Conservation (phyloP, 192 early-diverging fungal genomes). For the Allomyces macrogynus region DNA sequence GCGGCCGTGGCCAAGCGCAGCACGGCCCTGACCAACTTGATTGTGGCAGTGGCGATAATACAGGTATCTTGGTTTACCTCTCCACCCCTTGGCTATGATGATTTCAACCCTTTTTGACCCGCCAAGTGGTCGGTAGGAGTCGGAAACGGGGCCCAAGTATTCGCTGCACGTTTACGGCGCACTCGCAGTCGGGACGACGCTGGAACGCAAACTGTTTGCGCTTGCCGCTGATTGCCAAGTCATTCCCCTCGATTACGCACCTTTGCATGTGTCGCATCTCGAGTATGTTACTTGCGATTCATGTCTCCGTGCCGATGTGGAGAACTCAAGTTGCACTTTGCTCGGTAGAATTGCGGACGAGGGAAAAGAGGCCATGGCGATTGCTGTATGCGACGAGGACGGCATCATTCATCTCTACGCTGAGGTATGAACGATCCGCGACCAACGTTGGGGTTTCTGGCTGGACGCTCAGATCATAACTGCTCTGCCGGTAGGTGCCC, state of each 20-base stretch:
- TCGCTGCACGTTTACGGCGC: background rate
- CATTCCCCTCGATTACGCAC: background rate
- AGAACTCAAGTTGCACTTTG: background rate
- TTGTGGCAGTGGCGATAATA: too few species aligned
- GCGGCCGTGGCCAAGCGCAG: too few species aligned
- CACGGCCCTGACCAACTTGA: too few species aligned
- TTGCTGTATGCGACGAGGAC: background rate
- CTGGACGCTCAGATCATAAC: background rate
- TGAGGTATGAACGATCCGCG: background rate
- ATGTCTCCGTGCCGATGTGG: background rate
- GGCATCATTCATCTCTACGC: background rate
- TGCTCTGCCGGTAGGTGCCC: background rate
- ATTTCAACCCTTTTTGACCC: too few species aligned
- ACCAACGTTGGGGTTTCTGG: background rate
- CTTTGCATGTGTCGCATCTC: background rate
- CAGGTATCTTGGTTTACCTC: too few species aligned
- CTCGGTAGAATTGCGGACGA: background rate
- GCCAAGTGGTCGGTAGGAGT: background rate
- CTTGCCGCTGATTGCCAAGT: background rate
- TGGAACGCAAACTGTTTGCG: background rate
- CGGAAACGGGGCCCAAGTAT: background rate
- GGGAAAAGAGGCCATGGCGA: background rate
- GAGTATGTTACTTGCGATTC: background rate
- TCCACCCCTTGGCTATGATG: too few species aligned
- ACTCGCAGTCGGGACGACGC: background rate